phyloP scores from a whole-genome alignment of 2,329 filamentous ascomycete species.

The Kalmusia sp. region DNA sequence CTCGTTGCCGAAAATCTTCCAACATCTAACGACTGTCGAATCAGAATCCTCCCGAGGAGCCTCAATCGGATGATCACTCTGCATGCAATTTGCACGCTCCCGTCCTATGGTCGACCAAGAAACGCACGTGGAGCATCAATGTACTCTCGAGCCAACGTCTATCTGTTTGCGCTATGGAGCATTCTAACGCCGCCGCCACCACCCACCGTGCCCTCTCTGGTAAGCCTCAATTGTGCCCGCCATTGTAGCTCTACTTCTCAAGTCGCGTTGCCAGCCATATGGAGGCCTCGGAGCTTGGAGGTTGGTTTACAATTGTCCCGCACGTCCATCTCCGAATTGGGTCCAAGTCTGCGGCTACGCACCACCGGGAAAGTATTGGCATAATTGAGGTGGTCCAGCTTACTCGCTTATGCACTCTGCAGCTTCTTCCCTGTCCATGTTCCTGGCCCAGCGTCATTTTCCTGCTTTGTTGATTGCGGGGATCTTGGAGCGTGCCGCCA shows the following conservation, averaged over 20 bases:
- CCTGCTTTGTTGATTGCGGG: conserved; percentile 21
- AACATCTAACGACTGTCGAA: conserved; percentile 1
- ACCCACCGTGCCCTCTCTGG: background rate
- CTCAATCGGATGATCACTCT: conserved; percentile 1
- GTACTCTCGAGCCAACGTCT: conserved; percentile 1
- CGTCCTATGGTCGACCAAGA: background rate
- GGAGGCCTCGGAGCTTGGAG: background rate
- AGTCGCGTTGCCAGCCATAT: background rate
- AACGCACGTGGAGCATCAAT: background rate
- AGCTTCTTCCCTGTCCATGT: conserved; percentile 17
- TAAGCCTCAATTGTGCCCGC: background rate
- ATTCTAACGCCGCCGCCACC: background rate
- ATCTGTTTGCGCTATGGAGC: background rate
- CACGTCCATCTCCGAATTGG: background rate
- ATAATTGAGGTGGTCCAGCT: conserved; percentile 8
- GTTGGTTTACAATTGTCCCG: background rate
- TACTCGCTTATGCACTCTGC: conserved; percentile 25
- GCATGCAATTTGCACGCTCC: conserved; percentile 1
- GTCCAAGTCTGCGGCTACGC: background rate
- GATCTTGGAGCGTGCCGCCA: conserved; percentile 15
- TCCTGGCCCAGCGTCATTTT: conserved; percentile 24
- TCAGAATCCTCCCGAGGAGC: conserved; percentile 1
- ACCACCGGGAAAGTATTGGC: conserved; percentile 2
- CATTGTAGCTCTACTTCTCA: background rate
- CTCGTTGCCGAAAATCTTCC: background rate